These are phyloP conservation scores for Ophiocordyceps robertsii DNA, from an alignment of 2,329 filamentous ascomycete genomes.

Conservation along the genomic window DNA sequence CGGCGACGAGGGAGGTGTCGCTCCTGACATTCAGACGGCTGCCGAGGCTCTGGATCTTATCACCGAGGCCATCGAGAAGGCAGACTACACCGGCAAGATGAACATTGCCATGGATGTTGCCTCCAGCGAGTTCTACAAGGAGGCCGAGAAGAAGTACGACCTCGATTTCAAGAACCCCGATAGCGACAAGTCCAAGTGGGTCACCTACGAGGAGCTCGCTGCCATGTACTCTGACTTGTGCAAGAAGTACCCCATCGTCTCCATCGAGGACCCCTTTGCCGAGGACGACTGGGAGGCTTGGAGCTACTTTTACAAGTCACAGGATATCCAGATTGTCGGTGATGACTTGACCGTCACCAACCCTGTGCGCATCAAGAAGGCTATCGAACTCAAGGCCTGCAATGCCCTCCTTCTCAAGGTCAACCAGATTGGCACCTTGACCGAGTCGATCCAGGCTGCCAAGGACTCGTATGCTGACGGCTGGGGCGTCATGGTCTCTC, in stretches of 20 bases:
- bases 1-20: slow-evolving; percentile 98
- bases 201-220: slow-evolving; percentile 96
- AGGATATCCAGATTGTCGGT: slow-evolving; percentile 95
- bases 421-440: slow-evolving; percentile 99
- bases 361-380: slow-evolving; percentile 98
- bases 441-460: slow-evolving; percentile 96
- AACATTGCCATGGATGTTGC: slow-evolving; percentile 99
- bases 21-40: slow-evolving; percentile 93
- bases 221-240: slow-evolving; percentile 76
- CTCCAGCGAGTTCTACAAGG: slow-evolving; percentile 99
- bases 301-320: slow-evolving; percentile 99
- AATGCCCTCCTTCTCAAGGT: slow-evolving; percentile 98
- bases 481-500: slow-evolving; percentile 99
- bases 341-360: slow-evolving; percentile 99
- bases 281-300: slow-evolving; percentile 99
- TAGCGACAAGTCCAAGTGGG: slow-evolving; percentile 90
- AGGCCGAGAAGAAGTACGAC: slow-evolving; percentile 97
- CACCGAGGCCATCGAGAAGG: slow-evolving; percentile 82
- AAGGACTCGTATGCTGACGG: slow-evolving; percentile 93
- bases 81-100: slow-evolving; percentile 90
- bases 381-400: slow-evolving; percentile 97
- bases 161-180: slow-evolving; percentile 99
- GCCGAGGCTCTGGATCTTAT: slow-evolving; percentile 97
- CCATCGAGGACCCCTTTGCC: slow-evolving; percentile 97
- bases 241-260: slow-evolving; percentile 96